Percentiles rank a stretch among this genome's conserved stretches.
Evolutionary conservation across 768 basidiomycete genomes (phyloP).

Genomic region (Phylloporus sp.): DNA sequence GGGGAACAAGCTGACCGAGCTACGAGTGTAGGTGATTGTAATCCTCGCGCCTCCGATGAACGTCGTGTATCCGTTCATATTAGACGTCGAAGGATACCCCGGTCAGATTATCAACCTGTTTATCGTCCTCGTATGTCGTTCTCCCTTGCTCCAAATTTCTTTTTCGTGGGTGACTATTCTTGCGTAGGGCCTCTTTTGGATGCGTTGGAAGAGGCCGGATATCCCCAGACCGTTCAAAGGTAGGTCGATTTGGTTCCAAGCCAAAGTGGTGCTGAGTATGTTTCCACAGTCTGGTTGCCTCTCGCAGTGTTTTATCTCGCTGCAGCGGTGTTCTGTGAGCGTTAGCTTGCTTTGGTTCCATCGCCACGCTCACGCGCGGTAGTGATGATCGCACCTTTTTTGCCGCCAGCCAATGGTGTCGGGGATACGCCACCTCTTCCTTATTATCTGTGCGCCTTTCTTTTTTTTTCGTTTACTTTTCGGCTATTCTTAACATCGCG

Average conservation of each 20-base stretch:
- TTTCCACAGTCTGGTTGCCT: conserved; percentile 44
- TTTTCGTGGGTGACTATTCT: not conserved
- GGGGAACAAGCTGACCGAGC: not conserved
- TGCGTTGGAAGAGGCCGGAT: conserved; percentile 47
- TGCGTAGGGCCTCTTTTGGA: conserved; percentile 48
- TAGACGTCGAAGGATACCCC: conserved; percentile 50
- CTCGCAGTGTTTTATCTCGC: conserved; percentile 50
- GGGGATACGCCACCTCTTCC: conserved; percentile 62
- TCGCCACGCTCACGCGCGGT: not conserved
- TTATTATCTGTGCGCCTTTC: conserved; percentile 47
- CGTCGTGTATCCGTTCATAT: conserved; percentile 57
- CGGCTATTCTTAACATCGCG: too few species aligned
- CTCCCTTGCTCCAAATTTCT: not conserved
- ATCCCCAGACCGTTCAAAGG: conserved; percentile 50
- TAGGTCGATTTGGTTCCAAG: conserved; percentile 1
- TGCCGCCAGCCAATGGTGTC: conserved; percentile 47
- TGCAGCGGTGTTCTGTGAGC: conserved; percentile 45
- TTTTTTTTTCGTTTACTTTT: too few species aligned
- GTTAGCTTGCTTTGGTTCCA: not conserved
- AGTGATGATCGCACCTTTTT: conserved; percentile 54
- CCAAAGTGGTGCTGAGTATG: not conserved
- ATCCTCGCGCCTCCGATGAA: conserved; percentile 49
- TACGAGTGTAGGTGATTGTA: conserved; percentile 39
- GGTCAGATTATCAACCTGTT: conserved; percentile 53
- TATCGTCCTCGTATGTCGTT: conserved; percentile 44